These are phyloP conservation scores for Agaricus blazei DNA, from an alignment of 768 basidiomycete genomes.

Conservation along the genomic window DNA sequence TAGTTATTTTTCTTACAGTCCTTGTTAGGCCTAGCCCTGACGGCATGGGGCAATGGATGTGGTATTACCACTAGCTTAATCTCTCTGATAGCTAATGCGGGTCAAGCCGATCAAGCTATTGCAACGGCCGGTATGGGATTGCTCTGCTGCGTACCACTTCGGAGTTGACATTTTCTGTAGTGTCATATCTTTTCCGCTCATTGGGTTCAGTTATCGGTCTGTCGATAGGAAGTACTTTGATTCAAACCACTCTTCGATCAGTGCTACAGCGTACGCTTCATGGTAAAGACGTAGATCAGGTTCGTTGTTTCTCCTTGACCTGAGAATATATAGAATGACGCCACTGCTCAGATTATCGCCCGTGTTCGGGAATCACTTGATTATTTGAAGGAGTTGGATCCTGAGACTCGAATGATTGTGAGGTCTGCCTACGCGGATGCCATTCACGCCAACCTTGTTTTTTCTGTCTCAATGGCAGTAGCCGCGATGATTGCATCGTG, in stretches of 20 bases:
- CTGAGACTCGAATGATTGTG: constrained; percentile 29
- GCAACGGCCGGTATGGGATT: constrained; percentile 49
- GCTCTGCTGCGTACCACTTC: neutral
- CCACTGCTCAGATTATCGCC: constrained; percentile 33
- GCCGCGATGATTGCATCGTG: too few species aligned
- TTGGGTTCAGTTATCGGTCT: constrained; percentile 54
- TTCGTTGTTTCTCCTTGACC: constrained; percentile 18
- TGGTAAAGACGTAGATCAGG: constrained; percentile 49
- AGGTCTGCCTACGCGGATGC: constrained; percentile 39
- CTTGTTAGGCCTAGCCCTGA: constrained; percentile 1
- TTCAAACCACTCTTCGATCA: constrained; percentile 45
- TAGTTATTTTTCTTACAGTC: neutral
- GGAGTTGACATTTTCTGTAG: constrained; percentile 22
- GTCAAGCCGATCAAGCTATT: constrained; percentile 55
- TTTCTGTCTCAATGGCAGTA: constrained; percentile 33
- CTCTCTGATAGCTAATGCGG: constrained; percentile 59
- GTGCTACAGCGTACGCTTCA: constrained; percentile 36
- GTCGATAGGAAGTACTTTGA: constrained; percentile 51
- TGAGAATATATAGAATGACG: neutral
- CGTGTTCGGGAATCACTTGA: constrained; percentile 46
- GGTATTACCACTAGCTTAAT: constrained; percentile 55
- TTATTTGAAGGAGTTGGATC: constrained; percentile 40
- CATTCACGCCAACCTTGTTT: constrained; percentile 42
- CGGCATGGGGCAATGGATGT: constrained; percentile 24
- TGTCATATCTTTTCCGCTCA: constrained; percentile 64